phyloP scores from a whole-genome alignment of 2,329 filamentous ascomycete genomes.

The Pestalotiopsis sp. region DNA sequence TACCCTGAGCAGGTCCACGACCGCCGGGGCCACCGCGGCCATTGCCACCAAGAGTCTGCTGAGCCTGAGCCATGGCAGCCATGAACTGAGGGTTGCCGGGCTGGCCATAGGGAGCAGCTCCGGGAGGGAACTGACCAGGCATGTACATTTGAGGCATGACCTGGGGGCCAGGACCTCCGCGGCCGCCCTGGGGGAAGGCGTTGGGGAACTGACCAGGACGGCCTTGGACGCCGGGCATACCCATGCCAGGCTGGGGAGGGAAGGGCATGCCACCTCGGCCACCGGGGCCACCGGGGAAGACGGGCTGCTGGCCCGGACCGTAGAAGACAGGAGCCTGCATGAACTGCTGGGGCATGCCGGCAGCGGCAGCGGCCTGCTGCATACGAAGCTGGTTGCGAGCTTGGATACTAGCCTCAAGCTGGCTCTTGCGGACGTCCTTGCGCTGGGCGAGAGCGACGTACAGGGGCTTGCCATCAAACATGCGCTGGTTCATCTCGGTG shows the following conservation, averaged over 20 bases:
- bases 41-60: slow-evolving; percentile 61
- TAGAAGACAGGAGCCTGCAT: slow-evolving; percentile 95
- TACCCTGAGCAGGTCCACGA: slow-evolving; percentile 71
- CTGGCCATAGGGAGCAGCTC: slow-evolving; percentile 72
- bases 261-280: slow-evolving; percentile 69
- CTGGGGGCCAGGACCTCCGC: slow-evolving; percentile 78
- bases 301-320: slow-evolving; percentile 77
- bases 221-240: slow-evolving; percentile 73
- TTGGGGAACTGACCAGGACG: slow-evolving; percentile 81
- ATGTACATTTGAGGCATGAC: slow-evolving; percentile 89
- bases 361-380: slow-evolving; percentile 92
- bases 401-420: slow-evolving; percentile 98
- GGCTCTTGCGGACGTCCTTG: slow-evolving; percentile 99
- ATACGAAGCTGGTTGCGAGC: slow-evolving; percentile 98
- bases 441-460: slow-evolving; percentile 98
- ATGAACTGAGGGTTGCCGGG: slow-evolving; percentile 79
- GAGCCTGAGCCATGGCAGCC: slow-evolving; percentile 80
- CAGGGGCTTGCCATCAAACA: slow-evolving; percentile 94
- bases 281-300: slow-evolving; percentile 60
- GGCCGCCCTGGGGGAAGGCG: slow-evolving; percentile 81
- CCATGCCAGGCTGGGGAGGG: slow-evolving; percentile 61
- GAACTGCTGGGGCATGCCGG: slow-evolving; percentile 84
- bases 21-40: slow-evolving; percentile 67
- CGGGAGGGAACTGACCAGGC: slow-evolving; percentile 78
- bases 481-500: slow-evolving; percentile 99